Conservation (phyloP, 1,139 yeast genomes). For the Taiozyma sp. region DNA sequence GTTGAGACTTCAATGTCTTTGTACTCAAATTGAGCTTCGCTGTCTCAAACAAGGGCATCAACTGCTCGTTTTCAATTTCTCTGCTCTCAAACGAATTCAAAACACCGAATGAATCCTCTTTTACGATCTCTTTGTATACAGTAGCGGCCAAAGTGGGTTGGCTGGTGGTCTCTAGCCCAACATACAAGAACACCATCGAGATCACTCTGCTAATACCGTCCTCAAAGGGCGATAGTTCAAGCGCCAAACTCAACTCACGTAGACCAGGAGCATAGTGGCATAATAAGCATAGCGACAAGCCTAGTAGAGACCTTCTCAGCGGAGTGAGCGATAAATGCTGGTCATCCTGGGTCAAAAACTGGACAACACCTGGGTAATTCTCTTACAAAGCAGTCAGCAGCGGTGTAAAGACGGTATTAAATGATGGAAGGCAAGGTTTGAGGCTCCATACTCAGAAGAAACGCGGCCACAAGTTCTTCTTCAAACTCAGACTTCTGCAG, state of each 20-base stretch:
- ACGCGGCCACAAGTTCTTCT: not conserved
- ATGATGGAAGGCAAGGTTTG: not conserved
- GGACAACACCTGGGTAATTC: constrained; percentile 7
- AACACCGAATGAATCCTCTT: not conserved
- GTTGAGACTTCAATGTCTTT: not conserved
- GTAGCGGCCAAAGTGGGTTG: not conserved
- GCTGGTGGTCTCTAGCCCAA: not conserved
- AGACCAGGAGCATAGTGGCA: constrained; percentile 11
- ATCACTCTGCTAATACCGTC: not conserved
- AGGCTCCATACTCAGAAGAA: not conserved
- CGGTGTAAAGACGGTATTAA: too few relatives aligned
- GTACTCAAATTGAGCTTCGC: not conserved
- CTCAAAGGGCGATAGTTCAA: constrained; percentile 3
- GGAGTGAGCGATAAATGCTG: not conserved
- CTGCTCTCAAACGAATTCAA: not conserved
- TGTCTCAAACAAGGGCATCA: not conserved
- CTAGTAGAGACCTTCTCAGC: constrained; percentile 10
- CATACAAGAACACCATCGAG: not conserved
- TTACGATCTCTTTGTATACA: not conserved
- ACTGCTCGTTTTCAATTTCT: not conserved
- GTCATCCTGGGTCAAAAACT: not conserved
- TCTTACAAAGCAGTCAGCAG: constrained; percentile 1
- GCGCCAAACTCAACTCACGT: constrained; percentile 15
- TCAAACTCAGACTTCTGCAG: not conserved
- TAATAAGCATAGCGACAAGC: constrained; percentile 10